Conservation (phyloP, 768 basidiomycete genomes). For the Lactarius vividus region DNA sequence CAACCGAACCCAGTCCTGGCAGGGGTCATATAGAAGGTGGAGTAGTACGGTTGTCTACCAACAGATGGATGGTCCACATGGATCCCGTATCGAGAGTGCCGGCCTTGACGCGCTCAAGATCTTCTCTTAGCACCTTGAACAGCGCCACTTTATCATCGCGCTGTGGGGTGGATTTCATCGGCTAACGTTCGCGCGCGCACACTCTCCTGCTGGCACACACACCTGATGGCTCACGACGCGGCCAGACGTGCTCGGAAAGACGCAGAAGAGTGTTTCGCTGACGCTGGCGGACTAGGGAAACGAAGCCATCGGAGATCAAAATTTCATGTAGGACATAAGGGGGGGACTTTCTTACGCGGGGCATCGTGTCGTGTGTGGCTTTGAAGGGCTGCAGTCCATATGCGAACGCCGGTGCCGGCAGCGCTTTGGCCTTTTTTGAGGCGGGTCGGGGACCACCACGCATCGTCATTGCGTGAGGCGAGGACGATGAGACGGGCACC, state of each 20-base stretch:
- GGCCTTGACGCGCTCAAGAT: constrained; percentile 9
- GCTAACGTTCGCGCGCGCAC: not conserved
- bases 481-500: too few species aligned
- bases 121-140: constrained; percentile 11
- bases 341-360: not conserved
- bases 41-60: not conserved
- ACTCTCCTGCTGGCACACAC: constrained; percentile 20
- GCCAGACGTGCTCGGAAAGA: constrained; percentile 75
- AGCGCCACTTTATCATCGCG: constrained; percentile 20
- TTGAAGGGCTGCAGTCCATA: constrained; percentile 53
- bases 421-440: constrained; percentile 13
- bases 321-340: not conserved
- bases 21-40: not conserved
- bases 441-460: not conserved
- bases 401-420: constrained; percentile 26
- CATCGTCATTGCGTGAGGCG: not conserved
- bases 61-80: constrained; percentile 7
- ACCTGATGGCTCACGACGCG: constrained; percentile 73
- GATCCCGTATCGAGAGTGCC: constrained; percentile 11
- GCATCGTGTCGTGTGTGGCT: constrained; percentile 37
- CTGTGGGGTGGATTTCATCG: not conserved
- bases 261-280: constrained; percentile 68
- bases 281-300: constrained; percentile 13
- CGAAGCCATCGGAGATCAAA: constrained; percentile 6
- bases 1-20: not conserved